Evolutionary conservation across 345 rosid genomes (phyloP).

Genomic region (Garcia nutans): DNA sequence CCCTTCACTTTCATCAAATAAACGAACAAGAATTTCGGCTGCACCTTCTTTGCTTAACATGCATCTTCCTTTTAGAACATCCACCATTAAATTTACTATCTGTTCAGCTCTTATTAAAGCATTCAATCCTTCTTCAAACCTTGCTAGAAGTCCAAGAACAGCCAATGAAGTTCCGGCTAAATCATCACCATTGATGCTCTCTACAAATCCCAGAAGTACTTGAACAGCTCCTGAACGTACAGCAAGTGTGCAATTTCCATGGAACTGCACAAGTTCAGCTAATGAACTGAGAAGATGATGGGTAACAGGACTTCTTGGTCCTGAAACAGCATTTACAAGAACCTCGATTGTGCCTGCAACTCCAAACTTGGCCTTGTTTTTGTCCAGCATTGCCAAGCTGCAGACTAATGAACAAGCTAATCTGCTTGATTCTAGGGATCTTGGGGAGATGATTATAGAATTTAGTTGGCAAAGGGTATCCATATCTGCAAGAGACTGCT

Average conservation of each 20-base stretch:
- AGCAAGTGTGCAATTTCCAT: conserved; percentile 61
- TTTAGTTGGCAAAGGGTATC: conserved; percentile 48
- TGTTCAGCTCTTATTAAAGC: conserved; percentile 35
- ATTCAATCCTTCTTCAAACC: conserved; percentile 54
- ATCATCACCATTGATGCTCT: conserved; percentile 31
- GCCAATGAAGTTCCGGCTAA: conserved; percentile 43
- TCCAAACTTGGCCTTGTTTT: conserved; percentile 70
- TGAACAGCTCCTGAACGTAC: conserved; percentile 44
- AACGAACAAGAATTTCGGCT: conserved; percentile 45
- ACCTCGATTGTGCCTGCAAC: conserved; percentile 49
- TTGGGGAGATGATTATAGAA: conserved; percentile 34
- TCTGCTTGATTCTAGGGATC: conserved; percentile 32
- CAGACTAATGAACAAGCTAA: conserved; percentile 51
- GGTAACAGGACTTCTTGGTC: conserved; percentile 21
- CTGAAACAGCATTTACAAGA: conserved; percentile 35
- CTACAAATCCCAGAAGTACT: conserved; percentile 31
- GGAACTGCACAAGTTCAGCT: conserved; percentile 61
- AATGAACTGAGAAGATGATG: conserved; percentile 52
- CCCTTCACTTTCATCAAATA: conserved; percentile 57
- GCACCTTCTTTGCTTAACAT: conserved; percentile 69
- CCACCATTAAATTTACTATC: conserved; percentile 45
- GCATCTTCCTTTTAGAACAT: conserved; percentile 45
- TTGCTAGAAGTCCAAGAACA: conserved; percentile 40
- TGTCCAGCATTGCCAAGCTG: conserved; percentile 65
- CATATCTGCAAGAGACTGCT: conserved; percentile 44